phyloP scores from a whole-genome alignment of 208 protist species.

The Wallacemonas collosoma region DNA sequence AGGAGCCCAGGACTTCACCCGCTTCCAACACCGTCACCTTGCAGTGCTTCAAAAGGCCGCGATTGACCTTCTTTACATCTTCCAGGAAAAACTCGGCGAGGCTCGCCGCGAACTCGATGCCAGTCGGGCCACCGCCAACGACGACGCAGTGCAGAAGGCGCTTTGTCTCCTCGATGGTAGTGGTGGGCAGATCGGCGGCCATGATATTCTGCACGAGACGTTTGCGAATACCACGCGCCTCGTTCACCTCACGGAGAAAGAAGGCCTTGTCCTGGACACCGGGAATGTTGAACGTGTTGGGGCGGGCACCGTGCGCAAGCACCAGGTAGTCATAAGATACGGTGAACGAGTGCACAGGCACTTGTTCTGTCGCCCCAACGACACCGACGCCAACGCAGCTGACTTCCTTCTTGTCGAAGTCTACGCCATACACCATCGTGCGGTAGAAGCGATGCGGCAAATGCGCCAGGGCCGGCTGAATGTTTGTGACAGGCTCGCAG shows the following conservation, averaged over 20 bases:
- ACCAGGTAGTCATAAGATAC: conserved; percentile 93
- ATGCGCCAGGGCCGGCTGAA: conserved; percentile 83
- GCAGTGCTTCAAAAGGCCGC: conserved; percentile 64
- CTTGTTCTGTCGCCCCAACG: conserved; percentile 58
- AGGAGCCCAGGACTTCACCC: conserved; percentile 85
- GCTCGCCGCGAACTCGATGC: conserved; percentile 88
- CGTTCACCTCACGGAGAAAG: conserved; percentile 90
- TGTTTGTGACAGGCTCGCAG: conserved; percentile 85
- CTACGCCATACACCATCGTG: conserved; percentile 76
- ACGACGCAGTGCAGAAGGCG: conserved; percentile 89
- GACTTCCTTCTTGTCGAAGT: conserved; percentile 75
- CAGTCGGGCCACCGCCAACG: conserved; percentile 91
- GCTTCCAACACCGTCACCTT: conserved; percentile 91
- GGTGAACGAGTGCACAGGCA: conserved; percentile 74
- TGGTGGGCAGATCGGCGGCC: conserved; percentile 85
- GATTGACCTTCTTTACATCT: conserved; percentile 81
- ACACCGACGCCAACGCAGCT: conserved; percentile 79
- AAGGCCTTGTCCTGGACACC: conserved; percentile 90
- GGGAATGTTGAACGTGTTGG: conserved; percentile 93
- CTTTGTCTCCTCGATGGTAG: conserved; percentile 69
- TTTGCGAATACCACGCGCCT: conserved; percentile 88
- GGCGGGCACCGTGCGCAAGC: conserved; percentile 83
- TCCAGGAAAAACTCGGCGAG: conserved; percentile 90
- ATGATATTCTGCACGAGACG: conserved; percentile 93
- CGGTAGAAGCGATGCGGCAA: conserved; percentile 78